Evolutionary conservation across 371 early-diverging fungal species (phyloP).

Genomic region (Caulochytrium protostelioides): DNA sequence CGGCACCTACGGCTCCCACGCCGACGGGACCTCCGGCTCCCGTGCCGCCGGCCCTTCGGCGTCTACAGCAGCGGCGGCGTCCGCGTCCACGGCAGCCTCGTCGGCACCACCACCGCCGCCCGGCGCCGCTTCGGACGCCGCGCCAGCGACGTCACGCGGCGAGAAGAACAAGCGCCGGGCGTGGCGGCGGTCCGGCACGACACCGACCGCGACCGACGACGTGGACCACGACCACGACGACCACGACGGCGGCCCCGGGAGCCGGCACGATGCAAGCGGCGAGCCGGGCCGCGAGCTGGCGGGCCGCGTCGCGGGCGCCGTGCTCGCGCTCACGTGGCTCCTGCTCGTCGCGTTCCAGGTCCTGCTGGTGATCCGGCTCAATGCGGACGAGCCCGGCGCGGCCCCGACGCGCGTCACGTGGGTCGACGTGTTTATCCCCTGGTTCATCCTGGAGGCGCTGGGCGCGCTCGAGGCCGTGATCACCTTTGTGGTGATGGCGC

Average conservation of each 20-base stretch:
- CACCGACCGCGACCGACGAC: too few relatives aligned
- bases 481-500: conserved; percentile 5
- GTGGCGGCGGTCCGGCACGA: too few relatives aligned
- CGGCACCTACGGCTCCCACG: too few relatives aligned
- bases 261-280: too few relatives aligned
- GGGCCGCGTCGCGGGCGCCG: too few relatives aligned
- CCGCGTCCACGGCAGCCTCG: background rate
- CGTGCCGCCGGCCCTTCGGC: too few relatives aligned
- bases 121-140: background rate
- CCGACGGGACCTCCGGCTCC: too few relatives aligned
- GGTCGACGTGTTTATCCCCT: conserved; percentile 46
- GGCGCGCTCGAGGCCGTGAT: conserved; percentile 15
- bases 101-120: background rate
- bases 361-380: conserved; percentile 23
- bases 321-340: too few relatives aligned
- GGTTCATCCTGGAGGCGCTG: conserved; percentile 37
- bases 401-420: conserved; percentile 14
- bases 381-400: conserved; percentile 17
- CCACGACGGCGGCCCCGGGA: too few relatives aligned
- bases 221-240: background rate
- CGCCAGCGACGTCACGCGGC: too few relatives aligned
- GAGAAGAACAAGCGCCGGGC: too few relatives aligned
- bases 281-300: too few relatives aligned
- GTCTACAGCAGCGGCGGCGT: background rate
- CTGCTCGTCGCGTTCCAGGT: conserved; percentile 25